Conservation (phyloP, 768 basidiomycete genomes). For the Chalciporus piperatus region DNA sequence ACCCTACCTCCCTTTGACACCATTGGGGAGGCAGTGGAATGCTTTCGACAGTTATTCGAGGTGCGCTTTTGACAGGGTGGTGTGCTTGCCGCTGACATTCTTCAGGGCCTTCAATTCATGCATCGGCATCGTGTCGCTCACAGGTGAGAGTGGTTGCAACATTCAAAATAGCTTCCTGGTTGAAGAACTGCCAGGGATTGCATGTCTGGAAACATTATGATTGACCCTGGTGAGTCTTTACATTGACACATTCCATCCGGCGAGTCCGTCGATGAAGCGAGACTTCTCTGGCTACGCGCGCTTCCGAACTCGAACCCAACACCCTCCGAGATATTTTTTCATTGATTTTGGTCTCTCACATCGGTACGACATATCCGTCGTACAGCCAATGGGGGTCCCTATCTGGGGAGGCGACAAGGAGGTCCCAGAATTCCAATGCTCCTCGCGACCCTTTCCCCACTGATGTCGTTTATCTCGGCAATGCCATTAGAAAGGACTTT, state of each 20-base stretch:
- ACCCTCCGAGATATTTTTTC: slow-evolving; percentile 11
- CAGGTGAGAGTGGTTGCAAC: background rate
- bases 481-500: too few species aligned
- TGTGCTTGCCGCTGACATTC: background rate
- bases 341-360: slow-evolving; percentile 34
- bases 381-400: slow-evolving; percentile 23
- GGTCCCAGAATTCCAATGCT: too few species aligned
- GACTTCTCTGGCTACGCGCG: slow-evolving; percentile 22
- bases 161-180: background rate
- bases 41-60: slow-evolving; percentile 32
- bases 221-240: slow-evolving; percentile 31
- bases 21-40: slow-evolving; percentile 17
- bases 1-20: slow-evolving; percentile 26
- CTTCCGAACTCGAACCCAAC: slow-evolving; percentile 17
- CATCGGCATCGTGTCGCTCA: slow-evolving; percentile 20
- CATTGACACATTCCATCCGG: slow-evolving; percentile 30
- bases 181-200: slow-evolving; percentile 24
- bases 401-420: slow-evolving; percentile 30
- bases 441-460: too few species aligned
- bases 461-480: too few species aligned
- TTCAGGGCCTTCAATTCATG: slow-evolving; percentile 26
- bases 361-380: slow-evolving; percentile 22
- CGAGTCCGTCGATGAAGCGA: slow-evolving; percentile 5
- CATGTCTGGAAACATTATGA: slow-evolving; percentile 32
- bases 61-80: slow-evolving; percentile 2